Evolutionary conservation across 2,329 filamentous ascomycete genomes (phyloP), one percentile per base, ranked within the genome.

Genomic region (Aspergillus jensenii): DNA sequence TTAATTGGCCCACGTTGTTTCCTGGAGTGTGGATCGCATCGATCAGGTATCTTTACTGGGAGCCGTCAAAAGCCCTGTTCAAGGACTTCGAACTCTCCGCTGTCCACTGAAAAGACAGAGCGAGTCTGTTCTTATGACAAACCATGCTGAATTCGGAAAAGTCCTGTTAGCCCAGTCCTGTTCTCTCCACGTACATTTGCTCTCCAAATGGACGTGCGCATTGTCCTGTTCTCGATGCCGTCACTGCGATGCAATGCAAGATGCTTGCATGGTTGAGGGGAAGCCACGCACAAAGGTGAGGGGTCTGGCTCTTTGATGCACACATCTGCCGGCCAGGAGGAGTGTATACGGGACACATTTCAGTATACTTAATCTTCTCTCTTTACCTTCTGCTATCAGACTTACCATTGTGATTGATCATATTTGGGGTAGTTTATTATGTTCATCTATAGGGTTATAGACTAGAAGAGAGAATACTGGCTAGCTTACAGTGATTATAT

Each of bases 1-100:
- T n/a, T 33, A 19, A 66, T 65, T 65, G 63, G 65, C 60, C 65
- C 65, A 67, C 65, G 65, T 67, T 37, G 53, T 53, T 40, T 39
- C 19, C 52, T 31, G 8, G 49, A 49, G 54, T 21, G 57, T 59
- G 54, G 61, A 59, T 46, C 39, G 35, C 53, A 52, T 41, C 14
- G 35, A 40, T 47, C 50, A 55, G 45, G 40, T 57, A 52, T 49
- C 53, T 43, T 59, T 23, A 48, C 35, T 46, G 56, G 15, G 37
- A 8, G 17, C 25, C 15, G 19, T 23, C 21, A 15, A 15, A 35
- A n/a, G 40, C 17, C 40, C 40, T 19, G 17, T 44, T 19, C 17
- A 43, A 23, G 17, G 19, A 31, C 27, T 31, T 8, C 2, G 27
- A 4, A 31, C 27, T 11, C 9, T 31, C 27, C 27, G 27, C 27